Percentiles rank a stretch among this genome's conserved stretches.
These are phyloP conservation scores for Boletus barrowsii DNA, from an alignment of 768 basidiomycete genomes.

Conservation along the genomic window DNA sequence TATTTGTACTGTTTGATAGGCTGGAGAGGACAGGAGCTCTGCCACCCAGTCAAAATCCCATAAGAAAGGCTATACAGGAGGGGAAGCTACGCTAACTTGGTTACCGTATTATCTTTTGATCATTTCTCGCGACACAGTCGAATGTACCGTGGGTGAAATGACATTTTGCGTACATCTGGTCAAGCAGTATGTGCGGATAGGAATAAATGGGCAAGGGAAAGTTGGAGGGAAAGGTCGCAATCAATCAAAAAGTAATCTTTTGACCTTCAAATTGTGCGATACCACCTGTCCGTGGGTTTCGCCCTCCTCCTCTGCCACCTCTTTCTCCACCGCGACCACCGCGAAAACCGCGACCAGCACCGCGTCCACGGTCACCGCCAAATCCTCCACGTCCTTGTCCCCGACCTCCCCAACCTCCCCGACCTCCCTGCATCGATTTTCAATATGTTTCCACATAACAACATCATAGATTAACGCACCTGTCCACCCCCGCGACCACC, in stretches of 20 bases:
- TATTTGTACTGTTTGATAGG: slow-evolving; percentile 89
- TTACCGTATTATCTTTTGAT: not conserved
- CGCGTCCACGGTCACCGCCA: slow-evolving; percentile 38
- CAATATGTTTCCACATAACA: not conserved
- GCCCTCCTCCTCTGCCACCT: slow-evolving; percentile 32
- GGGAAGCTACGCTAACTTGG: slow-evolving; percentile 10
- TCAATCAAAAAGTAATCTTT: slow-evolving; percentile 45
- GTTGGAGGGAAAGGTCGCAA: not conserved
- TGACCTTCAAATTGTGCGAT: slow-evolving; percentile 50
- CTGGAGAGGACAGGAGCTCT: slow-evolving; percentile 75
- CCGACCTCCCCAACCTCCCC: slow-evolving; percentile 34
- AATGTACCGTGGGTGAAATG: not conserved
- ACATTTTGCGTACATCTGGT: slow-evolving; percentile 1
- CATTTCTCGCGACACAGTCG: not conserved
- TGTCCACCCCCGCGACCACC: slow-evolving; percentile 51
- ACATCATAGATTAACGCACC: slow-evolving; percentile 31
- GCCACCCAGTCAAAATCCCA: slow-evolving; percentile 63
- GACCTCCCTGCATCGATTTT: slow-evolving; percentile 25
- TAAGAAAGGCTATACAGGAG: slow-evolving; percentile 61
- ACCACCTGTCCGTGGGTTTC: slow-evolving; percentile 47
- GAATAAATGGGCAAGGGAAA: not conserved
- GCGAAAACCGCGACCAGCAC: slow-evolving; percentile 42
- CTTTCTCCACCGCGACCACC: slow-evolving; percentile 42
- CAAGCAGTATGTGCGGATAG: not conserved
- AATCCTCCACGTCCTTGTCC: slow-evolving; percentile 36